These are phyloP conservation scores for Chlorella sp. DNA, from an alignment of 139 green algal species.

Conservation along the genomic window DNA sequence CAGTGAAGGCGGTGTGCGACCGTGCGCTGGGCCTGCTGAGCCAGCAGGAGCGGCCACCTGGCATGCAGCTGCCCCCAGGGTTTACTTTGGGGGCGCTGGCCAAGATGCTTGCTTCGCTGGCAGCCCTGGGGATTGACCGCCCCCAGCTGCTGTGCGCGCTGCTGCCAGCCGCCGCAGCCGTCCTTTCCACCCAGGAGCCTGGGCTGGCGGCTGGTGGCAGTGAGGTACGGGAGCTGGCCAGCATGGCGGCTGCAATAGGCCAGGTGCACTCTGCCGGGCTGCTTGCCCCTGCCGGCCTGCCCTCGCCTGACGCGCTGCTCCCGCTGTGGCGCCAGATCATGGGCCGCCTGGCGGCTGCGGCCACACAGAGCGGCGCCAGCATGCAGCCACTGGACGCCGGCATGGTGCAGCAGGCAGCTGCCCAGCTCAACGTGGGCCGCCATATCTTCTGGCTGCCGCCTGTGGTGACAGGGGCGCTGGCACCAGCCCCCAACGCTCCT, in stretches of 20 bases:
- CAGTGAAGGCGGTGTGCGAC: not conserved
- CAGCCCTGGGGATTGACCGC: not conserved
- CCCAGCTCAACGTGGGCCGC: not conserved
- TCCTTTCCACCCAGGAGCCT: not conserved
- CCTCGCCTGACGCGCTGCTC: not conserved
- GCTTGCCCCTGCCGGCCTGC: not conserved
- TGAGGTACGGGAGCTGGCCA: not conserved
- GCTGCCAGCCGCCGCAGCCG: not conserved
- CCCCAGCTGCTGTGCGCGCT: slow-evolving; percentile 1
- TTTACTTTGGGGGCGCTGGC: slow-evolving; percentile 1
- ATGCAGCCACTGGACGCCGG: not conserved
- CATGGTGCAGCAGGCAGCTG: not conserved
- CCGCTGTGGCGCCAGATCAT: slow-evolving; percentile 16
- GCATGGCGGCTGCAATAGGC: not conserved
- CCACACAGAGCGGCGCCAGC: not conserved
- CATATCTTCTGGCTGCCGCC: not conserved
- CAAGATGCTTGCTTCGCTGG: not conserved
- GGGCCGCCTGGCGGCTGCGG: not conserved
- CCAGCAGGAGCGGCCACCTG: not conserved
- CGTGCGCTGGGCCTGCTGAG: not conserved
- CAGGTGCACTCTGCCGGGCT: not conserved
- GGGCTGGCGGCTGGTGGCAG: not conserved
- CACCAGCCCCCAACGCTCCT: not conserved
- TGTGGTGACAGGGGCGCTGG: not conserved
- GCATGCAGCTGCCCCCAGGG: not conserved